Conservation (phyloP, 352 stramenopile species). For the Pythium utonaiense region DNA sequence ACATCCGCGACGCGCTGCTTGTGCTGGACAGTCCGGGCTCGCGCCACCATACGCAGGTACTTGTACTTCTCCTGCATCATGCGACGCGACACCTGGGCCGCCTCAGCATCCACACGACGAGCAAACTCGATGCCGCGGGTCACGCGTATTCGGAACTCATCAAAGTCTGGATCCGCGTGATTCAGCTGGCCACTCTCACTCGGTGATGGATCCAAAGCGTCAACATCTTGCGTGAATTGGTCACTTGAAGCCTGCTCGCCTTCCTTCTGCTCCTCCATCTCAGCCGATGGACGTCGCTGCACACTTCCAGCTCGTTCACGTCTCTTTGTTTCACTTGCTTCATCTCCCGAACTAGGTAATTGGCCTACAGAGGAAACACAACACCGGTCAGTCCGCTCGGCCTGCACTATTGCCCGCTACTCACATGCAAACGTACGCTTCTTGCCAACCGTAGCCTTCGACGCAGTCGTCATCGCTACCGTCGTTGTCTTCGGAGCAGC, state of each 20-base stretch:
- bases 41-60: conserved; percentile 38
- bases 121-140: conserved; percentile 45
- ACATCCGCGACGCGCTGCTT: conserved; percentile 55
- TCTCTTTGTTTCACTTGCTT: background rate
- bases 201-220: background rate
- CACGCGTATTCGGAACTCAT: conserved; percentile 72
- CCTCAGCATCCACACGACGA: conserved; percentile 33
- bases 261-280: background rate
- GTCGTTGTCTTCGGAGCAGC: background rate
- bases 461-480: background rate
- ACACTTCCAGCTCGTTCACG: background rate
- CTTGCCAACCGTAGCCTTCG: conserved; percentile 7
- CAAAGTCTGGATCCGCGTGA: conserved; percentile 22
- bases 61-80: conserved; percentile 44
- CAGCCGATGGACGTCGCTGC: background rate
- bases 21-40: conserved; percentile 42
- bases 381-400: background rate
- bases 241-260: background rate
- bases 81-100: conserved; percentile 27
- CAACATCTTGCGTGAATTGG: background rate
- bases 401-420: background rate
- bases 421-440: conserved; percentile 17
- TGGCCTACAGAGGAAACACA: conserved; percentile 3
- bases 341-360: conserved; percentile 4
- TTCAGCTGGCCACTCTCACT: background rate